These are phyloP conservation scores for Didymella arachidicola DNA, from an alignment of 2,329 filamentous ascomycete genomes.

Conservation along the genomic window DNA sequence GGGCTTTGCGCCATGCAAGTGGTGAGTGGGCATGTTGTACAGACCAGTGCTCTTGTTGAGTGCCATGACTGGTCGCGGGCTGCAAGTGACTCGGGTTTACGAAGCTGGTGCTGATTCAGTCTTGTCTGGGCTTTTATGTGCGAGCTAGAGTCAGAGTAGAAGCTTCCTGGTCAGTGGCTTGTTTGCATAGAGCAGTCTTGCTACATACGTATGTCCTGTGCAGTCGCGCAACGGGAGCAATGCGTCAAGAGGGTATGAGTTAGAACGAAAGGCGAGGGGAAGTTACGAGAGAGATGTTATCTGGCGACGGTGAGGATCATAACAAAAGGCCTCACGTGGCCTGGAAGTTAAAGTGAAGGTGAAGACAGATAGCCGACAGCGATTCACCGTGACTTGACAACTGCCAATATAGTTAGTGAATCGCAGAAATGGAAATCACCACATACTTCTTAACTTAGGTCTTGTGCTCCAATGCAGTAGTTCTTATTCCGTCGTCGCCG, in stretches of 20 bases:
- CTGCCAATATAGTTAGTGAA: background rate
- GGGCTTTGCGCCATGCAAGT: conserved; percentile 22
- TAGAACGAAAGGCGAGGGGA: background rate
- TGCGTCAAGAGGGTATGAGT: background rate
- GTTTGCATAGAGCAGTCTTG: background rate
- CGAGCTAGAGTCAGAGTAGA: background rate
- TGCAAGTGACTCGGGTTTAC: background rate
- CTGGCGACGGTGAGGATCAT: background rate
- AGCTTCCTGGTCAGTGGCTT: background rate
- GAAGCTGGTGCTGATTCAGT: background rate
- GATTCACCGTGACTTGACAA: background rate
- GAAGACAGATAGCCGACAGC: background rate
- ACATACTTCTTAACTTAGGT: background rate
- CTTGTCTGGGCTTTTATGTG: background rate
- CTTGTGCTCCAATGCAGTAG: background rate
- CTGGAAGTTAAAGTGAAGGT: conserved; percentile 13
- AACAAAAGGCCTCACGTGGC: conserved; percentile 10
- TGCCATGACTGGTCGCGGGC: background rate
- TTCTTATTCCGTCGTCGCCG: background rate
- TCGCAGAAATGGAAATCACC: background rate
- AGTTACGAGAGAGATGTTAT: background rate
- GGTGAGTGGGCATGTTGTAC: conserved; percentile 35
- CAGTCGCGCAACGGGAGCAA: background rate
- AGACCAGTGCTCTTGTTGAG: conserved; percentile 28
- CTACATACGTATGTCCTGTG: background rate